Base-by-base conservation (phyloP, 768 basidiomycete species). In the Tulasnella sp. region DNA sequence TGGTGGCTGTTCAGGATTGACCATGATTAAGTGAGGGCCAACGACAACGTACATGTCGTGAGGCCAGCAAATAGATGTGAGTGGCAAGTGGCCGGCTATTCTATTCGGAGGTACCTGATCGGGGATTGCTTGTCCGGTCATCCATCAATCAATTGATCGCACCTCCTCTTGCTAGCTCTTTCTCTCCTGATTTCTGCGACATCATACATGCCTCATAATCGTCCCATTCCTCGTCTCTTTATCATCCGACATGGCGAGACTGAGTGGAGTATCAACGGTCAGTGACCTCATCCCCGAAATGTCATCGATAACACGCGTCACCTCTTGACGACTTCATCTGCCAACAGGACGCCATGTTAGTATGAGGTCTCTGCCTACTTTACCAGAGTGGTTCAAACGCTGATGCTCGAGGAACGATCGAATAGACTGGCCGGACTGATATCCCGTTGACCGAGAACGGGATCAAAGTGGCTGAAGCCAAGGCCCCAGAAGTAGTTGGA, bases 221-320 rank as follows among this genome's bases (percentile, higher is more conserved):
- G 76, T 55, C 80, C 78, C 51, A 79, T 81, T 72, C 89, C 89
- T 30, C 79, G 89, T 56, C 72, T 93, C 50, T 86, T 89, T 70
- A 72, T 92, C 49, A 76, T 92, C 65, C 80, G 89, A 62, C 89
- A 93, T 69, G 90, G 91, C 30, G 87, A 96, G 75, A 97, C 94
- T 1, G 93, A 94, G 70, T 97, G 93, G 92, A 89, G 88, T 17
- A 67, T 85, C 45, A 92, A 86, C 65, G 92, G 91, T 65, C 58
- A 60, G 81, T 84, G 59, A 70, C 13, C 26, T 38, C 8, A 42
- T 38, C 19, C 48, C 21, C 19, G 51, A 51, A 51, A 15, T 24
- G 15, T 58, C 26, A 52, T 32, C 21, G 34, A 8, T 45, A 48
- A 49, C 32, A 23, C 26, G 29, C 38, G 19, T 26, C 27, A 21